Evolutionary conservation across 169 alveolate species (phyloP), one percentile per base, ranked within the genome.

Genomic region (Plasmodium inui): DNA sequence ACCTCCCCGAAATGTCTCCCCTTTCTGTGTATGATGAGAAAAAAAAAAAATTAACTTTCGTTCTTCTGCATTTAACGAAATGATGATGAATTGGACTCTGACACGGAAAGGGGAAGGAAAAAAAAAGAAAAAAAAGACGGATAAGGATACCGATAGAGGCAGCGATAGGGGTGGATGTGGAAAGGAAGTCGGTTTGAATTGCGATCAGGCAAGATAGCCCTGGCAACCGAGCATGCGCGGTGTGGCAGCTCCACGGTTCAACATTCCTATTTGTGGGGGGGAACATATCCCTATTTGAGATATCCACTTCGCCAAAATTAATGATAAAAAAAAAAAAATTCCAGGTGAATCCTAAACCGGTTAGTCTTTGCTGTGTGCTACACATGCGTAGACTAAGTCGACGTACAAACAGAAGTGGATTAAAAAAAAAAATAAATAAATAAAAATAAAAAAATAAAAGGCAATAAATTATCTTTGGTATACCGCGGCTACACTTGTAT

Each of bases 31-130:
- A 82, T 82, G 89, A 82, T 82, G 89, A 82, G 41, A n/a, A 82
- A 82, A 50, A 80, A 80, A 82, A 82, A 28, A 50, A 50, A 28
- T 50, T 82, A 82, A 82, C 89, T 82, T 82, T 82, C 89, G 89
- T 82, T 82, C 89, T 82, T 82, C 89, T 82, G 89, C 34, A 82
- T 82, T 39, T 82, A 14, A 41, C 32, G 84, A 84, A 46, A 41
- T 84, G 92, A 74, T 72, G 92, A 84, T 73, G 76, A 83, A 32
- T 84, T 44, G 50, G 9, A 44, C 76, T 71, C 92, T 84, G 92
- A 84, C 61, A 50, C 92, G 61, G 32, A 22, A 61, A 61, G 74
- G 34, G 26, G 46, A 34, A 78, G 46, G 19, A 79, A 79, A 19
- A 17, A n/a, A n/a, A 46, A 79, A 3, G 12, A 17, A 14, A 3